Evolutionary conservation across 1,284 basidiomycete genomes (phyloP).

Genomic region (Ceraceosorus bombacis): DNA sequence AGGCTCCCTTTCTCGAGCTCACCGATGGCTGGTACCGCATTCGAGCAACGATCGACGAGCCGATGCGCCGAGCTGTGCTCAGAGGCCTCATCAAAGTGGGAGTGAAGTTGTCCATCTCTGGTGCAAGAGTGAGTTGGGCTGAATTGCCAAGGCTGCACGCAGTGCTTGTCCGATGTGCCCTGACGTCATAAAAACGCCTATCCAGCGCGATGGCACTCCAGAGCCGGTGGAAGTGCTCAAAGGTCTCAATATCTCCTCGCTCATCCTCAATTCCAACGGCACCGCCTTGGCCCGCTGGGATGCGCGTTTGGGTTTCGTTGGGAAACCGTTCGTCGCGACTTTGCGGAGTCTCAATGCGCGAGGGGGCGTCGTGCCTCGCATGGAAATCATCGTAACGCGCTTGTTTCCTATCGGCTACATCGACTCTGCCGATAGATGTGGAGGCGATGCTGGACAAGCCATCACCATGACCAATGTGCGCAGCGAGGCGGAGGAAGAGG

Average conservation of each 20-base stretch:
- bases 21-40: slow-evolving; percentile 95
- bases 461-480: slow-evolving; percentile 9
- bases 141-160: background rate
- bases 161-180: background rate
- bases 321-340: slow-evolving; percentile 61
- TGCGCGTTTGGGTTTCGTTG: slow-evolving; percentile 69
- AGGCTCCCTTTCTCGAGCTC: slow-evolving; percentile 59
- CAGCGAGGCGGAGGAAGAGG: slow-evolving; percentile 55
- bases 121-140: slow-evolving; percentile 61
- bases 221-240: slow-evolving; percentile 77
- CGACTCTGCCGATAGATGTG: slow-evolving; percentile 30
- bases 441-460: slow-evolving; percentile 57
- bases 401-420: slow-evolving; percentile 51
- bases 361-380: slow-evolving; percentile 67
- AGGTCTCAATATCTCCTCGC: slow-evolving; percentile 61
- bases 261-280: slow-evolving; percentile 73
- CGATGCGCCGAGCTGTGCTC: slow-evolving; percentile 63
- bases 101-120: slow-evolving; percentile 70
- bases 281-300: slow-evolving; percentile 81
- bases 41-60: slow-evolving; percentile 64
- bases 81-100: slow-evolving; percentile 66
- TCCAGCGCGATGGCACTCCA: background rate
- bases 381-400: slow-evolving; percentile 70
- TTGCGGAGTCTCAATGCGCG: slow-evolving; percentile 71
- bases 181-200: background rate